A percentile compares a stretch with the other conserved stretches of the same genome.
Evolutionary conservation across 2,329 filamentous ascomycete genomes (phyloP).

Genomic region (Clarireedia monteithiana): DNA sequence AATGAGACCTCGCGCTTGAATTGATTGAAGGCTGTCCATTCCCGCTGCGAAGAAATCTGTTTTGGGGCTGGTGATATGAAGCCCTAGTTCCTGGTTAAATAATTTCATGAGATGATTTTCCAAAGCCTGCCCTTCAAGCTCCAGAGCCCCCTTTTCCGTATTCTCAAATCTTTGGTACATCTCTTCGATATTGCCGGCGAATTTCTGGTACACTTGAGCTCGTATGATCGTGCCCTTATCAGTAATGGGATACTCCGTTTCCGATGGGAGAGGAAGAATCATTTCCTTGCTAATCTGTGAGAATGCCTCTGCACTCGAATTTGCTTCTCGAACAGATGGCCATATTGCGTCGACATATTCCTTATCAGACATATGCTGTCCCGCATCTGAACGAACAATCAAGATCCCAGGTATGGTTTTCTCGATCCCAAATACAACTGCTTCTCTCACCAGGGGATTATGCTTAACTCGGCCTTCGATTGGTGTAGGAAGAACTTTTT

Average conservation of each 20-base stretch:
- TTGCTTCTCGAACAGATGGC: slow-evolving; percentile 43
- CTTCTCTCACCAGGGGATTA: slow-evolving; percentile 44
- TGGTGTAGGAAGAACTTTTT: slow-evolving; percentile 37
- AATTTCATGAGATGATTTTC: slow-evolving; percentile 25
- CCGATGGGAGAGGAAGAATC: slow-evolving; percentile 39
- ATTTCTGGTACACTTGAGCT: slow-evolving; percentile 38
- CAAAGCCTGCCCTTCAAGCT: slow-evolving; percentile 24
- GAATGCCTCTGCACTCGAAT: slow-evolving; percentile 41
- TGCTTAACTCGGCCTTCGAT: slow-evolving; percentile 46
- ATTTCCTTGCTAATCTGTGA: slow-evolving; percentile 44
- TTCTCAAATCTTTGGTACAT: slow-evolving; percentile 29
- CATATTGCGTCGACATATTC: slow-evolving; percentile 41
- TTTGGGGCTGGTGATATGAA: slow-evolving; percentile 12
- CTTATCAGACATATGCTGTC: slow-evolving; percentile 32
- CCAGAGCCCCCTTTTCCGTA: slow-evolving; percentile 11
- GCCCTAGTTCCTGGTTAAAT: slow-evolving; percentile 3
- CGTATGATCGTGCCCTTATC: slow-evolving; percentile 48
- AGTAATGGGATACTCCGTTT: slow-evolving; percentile 36
- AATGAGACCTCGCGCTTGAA: slow-evolving; percentile 44
- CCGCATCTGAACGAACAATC: slow-evolving; percentile 40
- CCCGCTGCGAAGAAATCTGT: slow-evolving; percentile 50
- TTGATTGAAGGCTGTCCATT: slow-evolving; percentile 50
- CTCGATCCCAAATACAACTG: slow-evolving; percentile 47
- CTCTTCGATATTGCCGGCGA: slow-evolving; percentile 35
- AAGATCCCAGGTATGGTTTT: slow-evolving; percentile 44